Conservation (phyloP, 2,329 filamentous ascomycete genomes). For the Simplicillium sp. region DNA sequence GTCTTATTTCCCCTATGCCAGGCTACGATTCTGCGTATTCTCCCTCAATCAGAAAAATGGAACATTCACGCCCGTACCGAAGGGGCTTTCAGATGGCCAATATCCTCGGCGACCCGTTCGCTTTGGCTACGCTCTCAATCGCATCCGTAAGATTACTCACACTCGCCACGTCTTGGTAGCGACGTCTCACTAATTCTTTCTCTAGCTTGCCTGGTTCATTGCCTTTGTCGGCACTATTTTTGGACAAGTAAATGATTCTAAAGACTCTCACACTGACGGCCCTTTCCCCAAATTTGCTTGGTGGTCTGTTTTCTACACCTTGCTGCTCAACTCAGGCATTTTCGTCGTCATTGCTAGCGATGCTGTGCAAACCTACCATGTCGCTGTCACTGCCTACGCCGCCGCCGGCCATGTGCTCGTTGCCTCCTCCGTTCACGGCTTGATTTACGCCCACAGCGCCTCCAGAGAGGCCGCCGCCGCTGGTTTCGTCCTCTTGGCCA, state of each 20-base stretch:
- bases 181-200: conserved; percentile 10
- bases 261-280: conserved; percentile 21
- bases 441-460: conserved; percentile 68
- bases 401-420: conserved; percentile 75
- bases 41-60: conserved; percentile 74
- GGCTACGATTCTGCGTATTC: conserved; percentile 64
- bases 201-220: conserved; percentile 88
- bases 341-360: conserved; percentile 78
- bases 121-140: conserved; percentile 88
- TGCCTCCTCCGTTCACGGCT: conserved; percentile 74
- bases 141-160: conserved; percentile 56
- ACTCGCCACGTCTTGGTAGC: not conserved
- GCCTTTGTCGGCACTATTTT: conserved; percentile 81
- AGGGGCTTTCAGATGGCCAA: conserved; percentile 70
- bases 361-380: conserved; percentile 77
- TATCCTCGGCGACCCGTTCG: conserved; percentile 93
- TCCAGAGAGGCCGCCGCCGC: conserved; percentile 80
- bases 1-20: conserved; percentile 50
- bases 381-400: conserved; percentile 83
- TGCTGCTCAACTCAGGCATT: conserved; percentile 73
- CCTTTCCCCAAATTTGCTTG: conserved; percentile 79
- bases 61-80: conserved; percentile 52
- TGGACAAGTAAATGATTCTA: conserved; percentile 38
- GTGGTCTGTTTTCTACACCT: conserved; percentile 82
- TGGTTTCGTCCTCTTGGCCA: conserved; percentile 87